Evolutionary conservation across 2,329 filamentous ascomycete genomes (phyloP).

Genomic region (Bipolaris sorokiniana): DNA sequence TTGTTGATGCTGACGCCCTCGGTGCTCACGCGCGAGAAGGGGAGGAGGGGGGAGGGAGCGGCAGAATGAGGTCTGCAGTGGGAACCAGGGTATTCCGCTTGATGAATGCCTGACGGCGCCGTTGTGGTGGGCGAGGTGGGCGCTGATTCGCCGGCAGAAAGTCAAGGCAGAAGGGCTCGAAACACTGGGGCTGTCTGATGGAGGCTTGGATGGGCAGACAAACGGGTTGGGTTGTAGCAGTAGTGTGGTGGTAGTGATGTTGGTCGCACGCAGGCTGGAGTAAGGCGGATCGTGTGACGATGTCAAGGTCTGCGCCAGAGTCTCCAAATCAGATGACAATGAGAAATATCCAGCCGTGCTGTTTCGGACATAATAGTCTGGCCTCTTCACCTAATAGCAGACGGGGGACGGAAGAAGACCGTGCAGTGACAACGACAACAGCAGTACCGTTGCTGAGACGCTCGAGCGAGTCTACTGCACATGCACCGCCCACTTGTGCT

Average conservation of each 20-base stretch:
- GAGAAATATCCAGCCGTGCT: conserved; percentile 30
- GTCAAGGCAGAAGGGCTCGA: conserved; percentile 25
- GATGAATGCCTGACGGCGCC: conserved; percentile 4
- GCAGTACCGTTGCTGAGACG: conserved; percentile 10
- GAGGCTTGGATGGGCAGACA: conserved; percentile 19
- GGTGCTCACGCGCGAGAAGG: not conserved
- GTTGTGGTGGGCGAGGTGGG: conserved; percentile 21
- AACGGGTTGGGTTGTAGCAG: conserved; percentile 5
- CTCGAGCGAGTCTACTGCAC: conserved; percentile 15
- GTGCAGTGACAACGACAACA: conserved; percentile 5
- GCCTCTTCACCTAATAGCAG: conserved; percentile 20
- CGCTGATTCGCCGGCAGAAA: conserved; percentile 33
- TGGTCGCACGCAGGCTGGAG: not conserved
- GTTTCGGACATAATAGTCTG: conserved; percentile 47
- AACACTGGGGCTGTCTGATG: conserved; percentile 24
- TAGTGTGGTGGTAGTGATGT: not conserved
- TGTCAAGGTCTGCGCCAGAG: conserved; percentile 39
- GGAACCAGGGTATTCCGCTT: not conserved
- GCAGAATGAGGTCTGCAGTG: not conserved
- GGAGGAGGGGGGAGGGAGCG: not conserved
- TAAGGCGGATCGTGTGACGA: not conserved
- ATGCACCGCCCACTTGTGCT: conserved; percentile 11
- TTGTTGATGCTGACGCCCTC: not conserved
- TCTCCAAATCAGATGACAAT: conserved; percentile 45
- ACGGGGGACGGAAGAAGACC: not conserved